These are phyloP conservation scores for Pseudogymnoascus sp. DNA, from an alignment of 2,329 filamentous ascomycete species.

Conservation along the genomic window DNA sequence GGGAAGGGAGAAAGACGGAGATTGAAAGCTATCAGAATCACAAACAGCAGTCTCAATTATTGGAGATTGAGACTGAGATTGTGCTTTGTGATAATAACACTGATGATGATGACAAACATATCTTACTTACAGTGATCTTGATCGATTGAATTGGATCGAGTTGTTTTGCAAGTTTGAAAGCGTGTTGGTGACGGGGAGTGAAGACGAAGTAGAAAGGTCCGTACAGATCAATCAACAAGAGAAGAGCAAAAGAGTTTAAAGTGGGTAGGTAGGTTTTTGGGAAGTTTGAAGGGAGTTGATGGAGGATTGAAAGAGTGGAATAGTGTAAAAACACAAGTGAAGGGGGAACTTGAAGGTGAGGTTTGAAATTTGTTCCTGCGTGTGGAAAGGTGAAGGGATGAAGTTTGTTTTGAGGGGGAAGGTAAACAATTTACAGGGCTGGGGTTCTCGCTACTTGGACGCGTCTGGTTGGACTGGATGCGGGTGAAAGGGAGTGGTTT, in stretches of 20 bases:
- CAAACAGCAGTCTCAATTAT: not conserved
- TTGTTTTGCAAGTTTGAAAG: not conserved
- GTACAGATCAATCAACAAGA: not conserved
- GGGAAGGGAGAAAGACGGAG: not conserved
- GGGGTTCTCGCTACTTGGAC: not conserved
- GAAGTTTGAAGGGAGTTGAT: not conserved
- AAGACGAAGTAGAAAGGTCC: not conserved
- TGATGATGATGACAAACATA: not conserved
- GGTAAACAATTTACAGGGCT: not conserved
- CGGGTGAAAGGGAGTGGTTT: not conserved
- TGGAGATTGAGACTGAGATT: not conserved
- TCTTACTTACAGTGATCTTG: not conserved
- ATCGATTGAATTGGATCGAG: not conserved
- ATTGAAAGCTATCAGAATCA: not conserved
- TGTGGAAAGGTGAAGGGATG: not conserved
- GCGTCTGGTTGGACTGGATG: not conserved
- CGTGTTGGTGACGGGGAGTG: not conserved
- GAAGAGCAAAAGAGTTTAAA: not conserved
- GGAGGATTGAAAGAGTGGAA: not conserved
- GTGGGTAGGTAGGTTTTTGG: not conserved
- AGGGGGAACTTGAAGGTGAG: not conserved
- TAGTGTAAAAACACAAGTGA: slow-evolving; percentile 1
- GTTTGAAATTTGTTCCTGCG: not conserved
- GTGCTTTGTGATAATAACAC: not conserved
- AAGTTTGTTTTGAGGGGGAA: not conserved